Evolutionary conservation across 2,329 filamentous ascomycete genomes (phyloP), one percentile per base, ranked within the genome.

Genomic region (Hirsutella rhossiliensis): DNA sequence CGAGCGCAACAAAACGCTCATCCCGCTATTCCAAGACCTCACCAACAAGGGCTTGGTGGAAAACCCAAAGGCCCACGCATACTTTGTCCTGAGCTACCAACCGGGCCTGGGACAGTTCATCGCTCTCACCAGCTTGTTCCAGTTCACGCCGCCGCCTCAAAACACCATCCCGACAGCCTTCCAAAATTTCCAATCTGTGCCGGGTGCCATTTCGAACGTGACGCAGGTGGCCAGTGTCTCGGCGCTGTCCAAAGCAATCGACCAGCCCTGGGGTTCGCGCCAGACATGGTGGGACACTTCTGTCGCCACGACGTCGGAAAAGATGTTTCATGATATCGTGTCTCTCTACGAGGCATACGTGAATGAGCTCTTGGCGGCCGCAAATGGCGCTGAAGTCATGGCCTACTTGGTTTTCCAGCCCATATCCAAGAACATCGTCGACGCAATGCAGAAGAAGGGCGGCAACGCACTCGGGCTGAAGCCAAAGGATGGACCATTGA

Each of bases 381-480:
- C 34, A 11, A 11, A 18, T 5, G 17, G 18, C n/a, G 11, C 34
- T 8, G n/a, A 11, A 15, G 11, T 37, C 17, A 17, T 17, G 9
- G 9, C 34, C 11, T 19, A 17, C n/a, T 18, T 64, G 2, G 51
- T 58, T 11, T 61, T 64, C 48, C 67, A 71, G 47, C 62, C 66
- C 6, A 59, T 69, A 34, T 47, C 65, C 2, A 50, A 56, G n/a
- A 57, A 59, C 34, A 52, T 64, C 20, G 45, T 61, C 5, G 47
- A 56, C 12, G 45, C 53, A 8, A 61, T 61, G 54, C 47, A 56
- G 39, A 53, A 55, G 34, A 62, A 61, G 15, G 66, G 65, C 5
- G 64, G 66, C 12, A 71, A 71, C 42, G 55, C 66, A 1, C 49
- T 70, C 6, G 66, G 65, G 0, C 49, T 71, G 17, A 53, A 58